phyloP scores from a whole-genome alignment of 2,329 filamentous ascomycete genomes.

The Myotisia sp. region DNA sequence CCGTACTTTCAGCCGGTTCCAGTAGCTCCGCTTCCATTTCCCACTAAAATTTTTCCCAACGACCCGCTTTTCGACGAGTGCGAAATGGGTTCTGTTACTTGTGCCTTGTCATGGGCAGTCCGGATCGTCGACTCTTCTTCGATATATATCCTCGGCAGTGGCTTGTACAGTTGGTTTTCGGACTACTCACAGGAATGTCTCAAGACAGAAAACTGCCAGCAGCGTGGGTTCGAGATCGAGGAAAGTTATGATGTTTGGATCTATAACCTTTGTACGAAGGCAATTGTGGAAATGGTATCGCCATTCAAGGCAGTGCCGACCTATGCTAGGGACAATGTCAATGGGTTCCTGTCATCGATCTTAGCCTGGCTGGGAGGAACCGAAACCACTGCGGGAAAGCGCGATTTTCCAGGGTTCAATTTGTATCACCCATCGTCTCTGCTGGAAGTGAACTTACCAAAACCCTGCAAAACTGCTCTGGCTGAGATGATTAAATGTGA shows the following conservation, averaged over 20 bases:
- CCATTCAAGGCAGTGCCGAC: neutral
- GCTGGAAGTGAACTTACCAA: neutral
- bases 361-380: neutral
- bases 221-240: neutral
- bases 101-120: neutral
- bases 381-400: neutral
- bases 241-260: conserved; percentile 6
- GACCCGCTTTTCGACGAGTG: neutral
- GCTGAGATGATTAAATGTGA: neutral
- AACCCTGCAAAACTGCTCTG: neutral
- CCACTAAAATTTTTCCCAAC: neutral
- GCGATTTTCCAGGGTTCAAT: neutral
- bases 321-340: neutral
- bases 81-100: neutral
- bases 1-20: conserved; percentile 59
- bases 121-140: neutral
- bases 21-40: conserved; percentile 44
- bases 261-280: conserved; percentile 10
- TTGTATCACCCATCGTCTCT: neutral
- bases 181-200: conserved; percentile 3
- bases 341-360: neutral
- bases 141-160: neutral
- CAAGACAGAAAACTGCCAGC: neutral
- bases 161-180: conserved; percentile 1
- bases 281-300: neutral